Evolutionary conservation across 1,139 yeast genomes (phyloP).

Genomic region (Wickerhamomyces sp.): DNA sequence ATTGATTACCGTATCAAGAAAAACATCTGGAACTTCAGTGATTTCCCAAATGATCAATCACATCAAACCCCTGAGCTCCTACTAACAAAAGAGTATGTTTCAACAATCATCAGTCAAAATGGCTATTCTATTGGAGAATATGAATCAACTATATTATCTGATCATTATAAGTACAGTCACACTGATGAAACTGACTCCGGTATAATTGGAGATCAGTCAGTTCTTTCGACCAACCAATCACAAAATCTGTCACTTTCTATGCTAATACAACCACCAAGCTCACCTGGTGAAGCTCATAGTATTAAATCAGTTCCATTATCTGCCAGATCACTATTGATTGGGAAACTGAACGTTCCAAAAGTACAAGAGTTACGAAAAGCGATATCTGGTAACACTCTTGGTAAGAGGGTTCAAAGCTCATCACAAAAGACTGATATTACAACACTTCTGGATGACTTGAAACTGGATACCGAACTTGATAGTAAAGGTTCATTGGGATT

Average conservation of each 20-base stretch:
- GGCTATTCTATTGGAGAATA: slow-evolving; percentile 7
- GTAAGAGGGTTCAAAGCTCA: neutral
- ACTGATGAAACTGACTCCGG: slow-evolving; percentile 2
- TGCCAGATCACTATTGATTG: slow-evolving; percentile 20
- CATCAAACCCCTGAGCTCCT: slow-evolving; percentile 2
- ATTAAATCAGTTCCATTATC: slow-evolving; percentile 22
- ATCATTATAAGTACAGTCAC: slow-evolving; percentile 19
- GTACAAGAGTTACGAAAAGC: slow-evolving; percentile 44
- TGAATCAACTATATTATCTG: slow-evolving; percentile 14
- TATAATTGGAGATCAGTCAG: slow-evolving; percentile 7
- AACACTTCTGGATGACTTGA: slow-evolving; percentile 18
- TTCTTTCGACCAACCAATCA: slow-evolving; percentile 4
- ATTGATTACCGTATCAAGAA: slow-evolving; percentile 16
- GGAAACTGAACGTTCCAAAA: slow-evolving; percentile 31
- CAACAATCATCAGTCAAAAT: slow-evolving; percentile 1
- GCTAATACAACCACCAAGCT: slow-evolving; percentile 14
- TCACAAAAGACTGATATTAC: slow-evolving; percentile 16
- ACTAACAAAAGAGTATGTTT: slow-evolving; percentile 10
- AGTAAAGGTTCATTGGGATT: slow-evolving; percentile 12
- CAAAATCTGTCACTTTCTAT: slow-evolving; percentile 14
- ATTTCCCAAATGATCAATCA: slow-evolving; percentile 10
- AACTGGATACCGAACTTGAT: slow-evolving; percentile 15
- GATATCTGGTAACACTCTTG: slow-evolving; percentile 25
- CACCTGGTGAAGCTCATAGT: slow-evolving; percentile 15
- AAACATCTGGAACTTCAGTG: slow-evolving; percentile 13